Evolutionary conservation across 768 basidiomycete genomes (phyloP), one percentile per base, ranked within the genome.

Genomic region (Gymnopilus junonius): DNA sequence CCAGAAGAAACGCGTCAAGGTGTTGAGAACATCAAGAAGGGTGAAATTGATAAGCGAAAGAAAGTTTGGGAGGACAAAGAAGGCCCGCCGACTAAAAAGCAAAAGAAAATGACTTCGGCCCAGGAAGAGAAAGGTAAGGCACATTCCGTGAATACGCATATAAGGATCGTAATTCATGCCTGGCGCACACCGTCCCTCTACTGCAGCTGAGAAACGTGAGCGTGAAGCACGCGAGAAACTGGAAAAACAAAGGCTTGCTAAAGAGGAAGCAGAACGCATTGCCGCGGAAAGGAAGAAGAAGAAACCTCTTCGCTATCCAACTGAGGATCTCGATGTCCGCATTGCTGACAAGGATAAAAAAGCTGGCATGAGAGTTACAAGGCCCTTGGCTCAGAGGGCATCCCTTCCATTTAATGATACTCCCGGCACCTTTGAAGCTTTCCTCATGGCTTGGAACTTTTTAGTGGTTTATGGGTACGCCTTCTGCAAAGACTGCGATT

Each of bases 401-500:
- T 80, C 81, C 12, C 77, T 94, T 55, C 91, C 94, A 4, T 93
- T 94, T 72, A 87, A 88, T 55, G 83, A 87, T 37, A 78, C 80
- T 32, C 80, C 85, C 8, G 82, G 80, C 11, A 78, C 83, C 12
- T 97, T 97, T 65, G 96, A 98, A 73, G 79, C 83, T 8, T 94
- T 98, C 74, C 76, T 99, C 31, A 90, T 93, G 90, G 80, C 87
- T 8, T 99, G 96, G 96, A 95, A 94, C 76, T 97, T 97, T 75
- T 76, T 99, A 59, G 90, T 93, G 57, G 90, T 95, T 56, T 96
- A 96, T 75, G 94, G 95, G 97, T 97, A 73, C 69, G 87, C 76
- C 31, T 65, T 43, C 23, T 62, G n/a, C 32, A 5, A 23, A 10
- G 40, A 45, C 42, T 21, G 48, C 31, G 63, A 57, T n/a, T n/a